phyloP scores from a whole-genome alignment of 1,284 basidiomycete genomes.

The Leccinum pachyderme region DNA sequence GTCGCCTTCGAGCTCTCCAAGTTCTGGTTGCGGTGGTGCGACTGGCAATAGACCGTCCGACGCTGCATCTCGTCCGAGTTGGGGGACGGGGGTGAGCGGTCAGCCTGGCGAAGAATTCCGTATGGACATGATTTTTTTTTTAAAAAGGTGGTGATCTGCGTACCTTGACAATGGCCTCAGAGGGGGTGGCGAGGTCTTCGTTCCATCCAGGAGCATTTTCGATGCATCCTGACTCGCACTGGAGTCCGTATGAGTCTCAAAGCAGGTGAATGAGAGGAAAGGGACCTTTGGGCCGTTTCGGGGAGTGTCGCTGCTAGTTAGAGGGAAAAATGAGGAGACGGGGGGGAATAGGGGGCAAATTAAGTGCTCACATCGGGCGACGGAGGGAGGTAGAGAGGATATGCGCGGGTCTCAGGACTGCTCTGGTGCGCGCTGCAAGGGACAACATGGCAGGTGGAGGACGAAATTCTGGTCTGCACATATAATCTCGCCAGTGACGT shows the following conservation, averaged over 20 bases:
- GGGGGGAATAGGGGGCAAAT: background rate
- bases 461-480: background rate
- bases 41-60: slow-evolving; percentile 39
- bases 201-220: slow-evolving; percentile 74
- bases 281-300: slow-evolving; percentile 58
- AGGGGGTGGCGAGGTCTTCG: slow-evolving; percentile 61
- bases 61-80: slow-evolving; percentile 33
- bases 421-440: slow-evolving; percentile 6
- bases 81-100: slow-evolving; percentile 16
- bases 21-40: slow-evolving; percentile 28
- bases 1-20: background rate
- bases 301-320: slow-evolving; percentile 28
- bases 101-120: slow-evolving; percentile 17
- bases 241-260: background rate
- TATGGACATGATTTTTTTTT: background rate
- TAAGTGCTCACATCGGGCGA: slow-evolving; percentile 10
- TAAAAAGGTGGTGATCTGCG: background rate
- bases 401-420: background rate
- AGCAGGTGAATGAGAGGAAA: background rate
- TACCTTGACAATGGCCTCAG: slow-evolving; percentile 72
- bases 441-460: slow-evolving; percentile 11
- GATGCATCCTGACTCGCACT: slow-evolving; percentile 47
- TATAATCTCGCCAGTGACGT: slow-evolving; percentile 14
- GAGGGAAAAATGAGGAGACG: background rate
- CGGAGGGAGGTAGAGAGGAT: background rate